Percentiles rank a stretch among this genome's conserved stretches.
Conservation (phyloP, 2,329 filamentous ascomycete species). For the Paecilomyces dactylethromorphus region DNA sequence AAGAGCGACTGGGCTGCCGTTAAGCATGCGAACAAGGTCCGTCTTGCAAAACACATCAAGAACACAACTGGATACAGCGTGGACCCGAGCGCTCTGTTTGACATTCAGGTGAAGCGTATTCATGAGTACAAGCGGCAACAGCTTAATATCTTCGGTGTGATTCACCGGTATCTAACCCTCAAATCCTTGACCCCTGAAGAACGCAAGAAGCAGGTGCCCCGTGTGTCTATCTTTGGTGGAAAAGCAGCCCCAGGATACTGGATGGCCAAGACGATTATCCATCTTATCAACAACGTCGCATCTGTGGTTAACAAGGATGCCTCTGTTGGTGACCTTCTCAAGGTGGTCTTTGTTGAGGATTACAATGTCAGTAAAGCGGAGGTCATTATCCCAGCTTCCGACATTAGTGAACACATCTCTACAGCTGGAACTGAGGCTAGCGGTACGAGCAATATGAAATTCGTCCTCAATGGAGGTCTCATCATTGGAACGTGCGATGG, state of each 20-base stretch:
- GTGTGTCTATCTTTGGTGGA: constrained; percentile 93
- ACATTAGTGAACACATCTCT: constrained; percentile 97
- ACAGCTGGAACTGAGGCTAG: constrained; percentile 87
- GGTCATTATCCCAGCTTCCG: constrained; percentile 88
- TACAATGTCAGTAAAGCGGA: constrained; percentile 99
- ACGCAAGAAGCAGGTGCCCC: constrained; percentile 76
- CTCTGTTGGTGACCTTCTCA: constrained; percentile 87
- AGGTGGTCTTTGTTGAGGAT: constrained; percentile 95
- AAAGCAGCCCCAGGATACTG: constrained; percentile 98
- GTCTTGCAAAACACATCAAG: constrained; percentile 87
- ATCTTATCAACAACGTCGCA: constrained; percentile 89
- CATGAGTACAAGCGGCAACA: constrained; percentile 99
- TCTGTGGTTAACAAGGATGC: constrained; percentile 84
- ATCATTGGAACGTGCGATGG: constrained; percentile 98
- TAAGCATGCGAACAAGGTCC: constrained; percentile 93
- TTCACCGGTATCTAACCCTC: constrained; percentile 84
- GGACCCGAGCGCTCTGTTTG: constrained; percentile 83
- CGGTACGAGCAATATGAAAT: constrained; percentile 99
- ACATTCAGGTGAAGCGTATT: constrained; percentile 97
- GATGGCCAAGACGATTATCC: constrained; percentile 99
- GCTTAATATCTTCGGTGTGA: constrained; percentile 97
- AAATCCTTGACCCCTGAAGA: constrained; percentile 80
- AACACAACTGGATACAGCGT: constrained; percentile 70
- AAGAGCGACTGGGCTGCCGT: constrained; percentile 93
- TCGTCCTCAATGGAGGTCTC: constrained; percentile 91